Base-by-base conservation (phyloP, 495 filamentous ascomycete genomes). In the Trichoderma gamsii region DNA sequence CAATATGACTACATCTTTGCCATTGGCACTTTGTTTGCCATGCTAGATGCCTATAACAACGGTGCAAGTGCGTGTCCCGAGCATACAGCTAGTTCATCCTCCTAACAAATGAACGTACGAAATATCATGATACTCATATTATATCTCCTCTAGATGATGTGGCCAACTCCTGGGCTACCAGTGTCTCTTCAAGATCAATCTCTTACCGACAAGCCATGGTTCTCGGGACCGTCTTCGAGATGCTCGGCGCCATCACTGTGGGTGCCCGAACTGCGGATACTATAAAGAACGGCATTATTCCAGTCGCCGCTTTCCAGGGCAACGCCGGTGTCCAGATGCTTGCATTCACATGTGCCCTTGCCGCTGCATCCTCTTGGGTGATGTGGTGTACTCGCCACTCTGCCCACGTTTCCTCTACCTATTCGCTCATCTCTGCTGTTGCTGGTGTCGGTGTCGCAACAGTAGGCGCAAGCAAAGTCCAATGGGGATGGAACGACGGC, bases 101-200 rank as follows among this genome's bases (percentile, higher is more conserved):
- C 18, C 81, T 81, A 65, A 84, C 82, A 72, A 74, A 79, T 64
- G 35, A 38, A 38, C 8, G 35, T 38, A 38, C 35, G 35, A 38
- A 4, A 0, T 9, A 38, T 3, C 35, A 38, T 38, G 35, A 38
- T 38, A 5, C 41, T 9, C 35, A 65, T 9, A 13, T 16, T 29
- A 18, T 11, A 15, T 65, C 25, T 56, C 66, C 21, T 72, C 68
- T 27, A 71, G 80, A 91, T 78, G 89, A 92, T 88, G 89, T 91
- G 35, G 89, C 89, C 67, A 92, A 92, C 77, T 79, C 87, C 38
- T 90, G 84, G 80, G 88, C 88, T 4, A 90, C 88, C 72, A 86
- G 83, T 72, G 88, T 90, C 65, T 89, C 88, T 27, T 90, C 88
- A 3, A 79, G 88, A 32, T 89, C 88, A 65, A 78, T 90, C 73